Base-by-base conservation (phyloP, 2,329 filamentous ascomycete genomes). In the Lanzia echinophila region DNA sequence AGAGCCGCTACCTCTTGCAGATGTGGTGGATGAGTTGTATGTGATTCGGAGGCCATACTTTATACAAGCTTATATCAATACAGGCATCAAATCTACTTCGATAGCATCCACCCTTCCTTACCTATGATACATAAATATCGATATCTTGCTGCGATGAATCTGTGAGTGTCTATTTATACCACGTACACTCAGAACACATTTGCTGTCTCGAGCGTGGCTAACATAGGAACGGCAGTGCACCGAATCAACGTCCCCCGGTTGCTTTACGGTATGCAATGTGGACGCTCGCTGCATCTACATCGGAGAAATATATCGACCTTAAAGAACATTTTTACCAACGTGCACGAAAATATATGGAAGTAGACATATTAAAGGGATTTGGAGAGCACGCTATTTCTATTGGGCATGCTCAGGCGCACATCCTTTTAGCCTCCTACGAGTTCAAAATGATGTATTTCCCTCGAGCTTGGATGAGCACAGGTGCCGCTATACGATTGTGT, bases 371-470 rank as follows among this genome's bases (percentile, higher is more conserved):
- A 75, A 94, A 88, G 68, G 91, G 92, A 3, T 90, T 92, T 61
- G 94, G 94, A 50, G 92, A 97, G 69, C 79, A 84, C 60, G 87
- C 95, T 68, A 87, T 96, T 61, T 92, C 87, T 1, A 76, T 96
- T 31, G 85, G 86, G 15, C 89, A 96, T 69, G 88, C 86, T 48
- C 94, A 99, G 69, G 83, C 88, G 1, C 95, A 95, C 78, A 76
- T 84, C 24, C 74, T 97, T 19, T 77, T 95, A 46, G 82, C 84
- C 6, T 83, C 81, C 0, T 96, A 95, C 64, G 94, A 99, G 69
- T 97, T 96, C 75, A 96, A 92, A 72, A 87, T 88, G 79, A 96
- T 97, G 88, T 95, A 90, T 69, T 97, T 97, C 63, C 92, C 94
- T 1, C 78, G 94, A 60, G 94, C 94, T 1, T 97, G 94, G 94